phyloP scores from a whole-genome alignment of 1,139 yeast genomes.

The Starmera stellimalicola region DNA sequence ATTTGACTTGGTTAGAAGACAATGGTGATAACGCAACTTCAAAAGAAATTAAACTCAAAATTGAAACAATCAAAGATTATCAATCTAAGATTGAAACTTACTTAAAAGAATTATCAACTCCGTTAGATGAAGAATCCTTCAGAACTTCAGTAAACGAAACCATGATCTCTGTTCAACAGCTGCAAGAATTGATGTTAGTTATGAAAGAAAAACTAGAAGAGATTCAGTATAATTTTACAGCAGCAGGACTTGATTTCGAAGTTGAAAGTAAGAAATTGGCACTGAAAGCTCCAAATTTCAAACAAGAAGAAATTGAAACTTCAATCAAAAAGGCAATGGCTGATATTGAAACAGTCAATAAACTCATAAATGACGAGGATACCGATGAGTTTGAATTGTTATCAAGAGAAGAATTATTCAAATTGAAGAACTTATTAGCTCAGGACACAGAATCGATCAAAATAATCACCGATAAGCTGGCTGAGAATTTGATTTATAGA shows the following conservation, averaged over 20 bases:
- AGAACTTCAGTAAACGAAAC: conserved; percentile 33
- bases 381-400: conserved; percentile 21
- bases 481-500: conserved; percentile 33
- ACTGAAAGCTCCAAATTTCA: conserved; percentile 17
- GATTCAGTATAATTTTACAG: conserved; percentile 32
- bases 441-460: conserved; percentile 29
- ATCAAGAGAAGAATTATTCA: conserved; percentile 29
- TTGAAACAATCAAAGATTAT: conserved; percentile 21
- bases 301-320: conserved; percentile 27
- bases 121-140: conserved; percentile 29
- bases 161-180: conserved; percentile 26
- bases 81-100: conserved; percentile 23
- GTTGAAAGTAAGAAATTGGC: conserved; percentile 37
- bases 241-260: conserved; percentile 38
- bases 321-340: conserved; percentile 28
- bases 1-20: conserved; percentile 73
- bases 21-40: conserved; percentile 50
- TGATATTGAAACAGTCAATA: conserved; percentile 28
- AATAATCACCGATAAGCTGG: conserved; percentile 26
- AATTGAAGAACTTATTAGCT: conserved; percentile 26
- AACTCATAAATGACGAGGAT: conserved; percentile 23
- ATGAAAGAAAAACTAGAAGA: conserved; percentile 36
- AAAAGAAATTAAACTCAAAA: conserved; percentile 25
- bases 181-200: conserved; percentile 36
- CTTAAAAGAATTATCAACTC: conserved; percentile 24